Base-by-base conservation (phyloP, 1,139 yeast genomes). In the Kurtzmaniella quercitrusa region DNA sequence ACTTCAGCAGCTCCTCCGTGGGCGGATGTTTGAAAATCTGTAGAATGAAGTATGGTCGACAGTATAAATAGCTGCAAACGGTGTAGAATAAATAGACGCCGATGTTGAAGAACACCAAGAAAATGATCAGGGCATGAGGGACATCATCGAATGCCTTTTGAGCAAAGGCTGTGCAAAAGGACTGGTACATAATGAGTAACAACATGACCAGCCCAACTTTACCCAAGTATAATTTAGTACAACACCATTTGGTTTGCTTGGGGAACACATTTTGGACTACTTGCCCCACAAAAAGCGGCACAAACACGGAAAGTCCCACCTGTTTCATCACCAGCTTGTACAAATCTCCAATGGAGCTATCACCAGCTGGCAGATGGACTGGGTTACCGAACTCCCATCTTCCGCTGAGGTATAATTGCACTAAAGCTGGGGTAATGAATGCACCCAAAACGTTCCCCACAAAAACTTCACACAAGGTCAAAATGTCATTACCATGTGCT, bases 211-310 rank as follows among this genome's bases (percentile, higher is more conserved):
- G 77, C 1, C 94, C 91, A 39, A 89, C 80, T 59, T 88, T 87
- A 54, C 74, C 72, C 51, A 88, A 69, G 53, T 75, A 77, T 54
- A 81, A 80, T 14, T 77, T 83, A 2, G 78, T 62, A 45, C 82
- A 63, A 27, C 71, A 66, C 82, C 85, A 79, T 55, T 81, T 77
- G 1, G 81, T 77, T 55, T 79, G 83, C 43, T 70, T 73, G 0
- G 93, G 90, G 49, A 79, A 75, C 1, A 85, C 37, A 57, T 85
- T 82, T 58, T 86, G 95, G 10, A 85, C 56, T 15, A 84, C 81
- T 60, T 89, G 96, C 0, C 97, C 97, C n/a, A 87, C 91, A 59
- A 85, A 82, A 29, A 87, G 62, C 0, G 97, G 96, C 3, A 88
- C 79, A 61, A 89, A 87, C 2, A 89, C 90, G 6, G 93, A 79